A percentile compares a stretch with the other conserved stretches of the same genome.
phyloP scores from a whole-genome alignment of 192 early-diverging fungal genomes.

The Podila horticola region DNA sequence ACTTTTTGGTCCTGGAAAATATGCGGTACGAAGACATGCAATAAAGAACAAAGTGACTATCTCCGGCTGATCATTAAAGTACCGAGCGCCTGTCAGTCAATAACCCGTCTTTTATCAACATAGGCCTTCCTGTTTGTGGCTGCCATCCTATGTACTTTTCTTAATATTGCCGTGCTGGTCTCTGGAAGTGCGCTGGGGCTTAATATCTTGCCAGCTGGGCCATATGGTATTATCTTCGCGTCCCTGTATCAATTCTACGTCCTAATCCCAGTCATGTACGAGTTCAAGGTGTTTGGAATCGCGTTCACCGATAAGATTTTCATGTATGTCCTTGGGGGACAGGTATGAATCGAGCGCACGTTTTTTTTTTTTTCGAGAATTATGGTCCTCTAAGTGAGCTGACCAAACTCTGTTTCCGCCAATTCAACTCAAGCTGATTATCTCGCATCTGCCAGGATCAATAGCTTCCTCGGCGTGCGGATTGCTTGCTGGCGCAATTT shows the following conservation, averaged over 20 bases:
- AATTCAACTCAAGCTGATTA: slow-evolving; percentile 47
- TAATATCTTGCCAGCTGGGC: slow-evolving; percentile 62
- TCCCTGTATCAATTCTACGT: slow-evolving; percentile 66
- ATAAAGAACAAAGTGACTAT: no score
- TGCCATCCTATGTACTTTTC: slow-evolving; percentile 56
- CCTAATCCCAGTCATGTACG: slow-evolving; percentile 62
- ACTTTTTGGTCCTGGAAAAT: slow-evolving; percentile 71
- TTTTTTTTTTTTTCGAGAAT: neutral
- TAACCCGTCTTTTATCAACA: no score
- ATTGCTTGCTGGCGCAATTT: slow-evolving; percentile 61
- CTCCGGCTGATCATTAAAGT: neutral
- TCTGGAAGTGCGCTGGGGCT: slow-evolving; percentile 56
- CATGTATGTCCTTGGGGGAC: slow-evolving; percentile 56
- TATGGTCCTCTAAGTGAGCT: neutral
- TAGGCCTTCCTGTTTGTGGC: slow-evolving; percentile 66
- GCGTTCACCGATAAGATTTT: slow-evolving; percentile 61
- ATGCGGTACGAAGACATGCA: slow-evolving; percentile 53
- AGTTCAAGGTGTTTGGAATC: slow-evolving; percentile 63
- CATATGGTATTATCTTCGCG: slow-evolving; percentile 68
- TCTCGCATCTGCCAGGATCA: slow-evolving; percentile 55
- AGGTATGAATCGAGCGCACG: slow-evolving; percentile 39
- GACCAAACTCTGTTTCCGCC: neutral
- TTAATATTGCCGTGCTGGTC: slow-evolving; percentile 63
- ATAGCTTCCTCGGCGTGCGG: slow-evolving; percentile 58
- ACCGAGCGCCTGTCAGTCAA: no score